Conservation (phyloP, 192 early-diverging fungal species). For the Rhizophlyctis rosea region DNA sequence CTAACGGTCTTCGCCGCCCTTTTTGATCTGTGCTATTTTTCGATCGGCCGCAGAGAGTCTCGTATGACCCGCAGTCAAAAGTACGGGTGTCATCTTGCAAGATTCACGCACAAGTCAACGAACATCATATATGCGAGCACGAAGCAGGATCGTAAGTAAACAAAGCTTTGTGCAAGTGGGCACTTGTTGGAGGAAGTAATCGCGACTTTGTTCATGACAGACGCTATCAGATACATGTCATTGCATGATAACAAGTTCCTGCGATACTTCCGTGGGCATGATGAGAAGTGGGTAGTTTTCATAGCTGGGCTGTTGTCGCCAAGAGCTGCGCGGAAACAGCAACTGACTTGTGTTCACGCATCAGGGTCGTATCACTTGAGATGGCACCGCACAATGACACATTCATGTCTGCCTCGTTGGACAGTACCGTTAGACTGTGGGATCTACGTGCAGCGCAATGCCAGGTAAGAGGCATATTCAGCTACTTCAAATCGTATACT, state of each 20-base stretch:
- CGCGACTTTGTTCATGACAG: no score
- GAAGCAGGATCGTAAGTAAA: conserved; percentile 75
- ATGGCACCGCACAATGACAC: conserved; percentile 79
- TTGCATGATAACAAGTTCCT: conserved; percentile 94
- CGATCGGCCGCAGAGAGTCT: conserved; percentile 60
- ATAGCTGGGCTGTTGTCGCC: no score
- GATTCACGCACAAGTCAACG: conserved; percentile 79
- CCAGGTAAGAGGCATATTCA: conserved; percentile 40
- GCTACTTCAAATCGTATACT: not conserved
- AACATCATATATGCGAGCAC: conserved; percentile 89
- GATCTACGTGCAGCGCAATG: conserved; percentile 65
- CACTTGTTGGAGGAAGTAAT: not conserved
- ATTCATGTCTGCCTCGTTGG: conserved; percentile 77
- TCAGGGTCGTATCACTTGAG: conserved; percentile 74
- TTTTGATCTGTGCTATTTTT: not conserved
- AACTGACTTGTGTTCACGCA: not conserved
- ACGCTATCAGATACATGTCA: conserved; percentile 89
- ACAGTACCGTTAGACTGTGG: conserved; percentile 82
- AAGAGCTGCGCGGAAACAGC: no score
- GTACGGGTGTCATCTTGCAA: conserved; percentile 85
- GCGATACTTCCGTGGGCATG: conserved; percentile 89
- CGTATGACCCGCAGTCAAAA: conserved; percentile 79
- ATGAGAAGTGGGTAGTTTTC: conserved; percentile 45
- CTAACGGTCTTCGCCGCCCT: not conserved
- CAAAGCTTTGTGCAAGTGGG: not conserved